Evolutionary conservation across 306 rosid genomes (phyloP).

Genomic region (Cucurbita pepo): DNA sequence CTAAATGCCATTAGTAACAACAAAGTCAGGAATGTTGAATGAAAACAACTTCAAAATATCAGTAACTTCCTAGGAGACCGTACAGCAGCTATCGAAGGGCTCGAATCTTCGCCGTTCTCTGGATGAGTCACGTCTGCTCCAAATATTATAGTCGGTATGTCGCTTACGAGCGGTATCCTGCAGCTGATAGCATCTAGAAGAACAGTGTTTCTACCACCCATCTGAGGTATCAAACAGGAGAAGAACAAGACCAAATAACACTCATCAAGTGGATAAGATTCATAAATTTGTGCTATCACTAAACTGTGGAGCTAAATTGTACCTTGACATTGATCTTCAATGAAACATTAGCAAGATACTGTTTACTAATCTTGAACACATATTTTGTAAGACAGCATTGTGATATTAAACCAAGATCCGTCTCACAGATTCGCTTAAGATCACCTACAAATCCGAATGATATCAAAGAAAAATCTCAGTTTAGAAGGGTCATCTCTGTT

Average conservation of each 20-base stretch:
- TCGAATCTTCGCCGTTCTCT: slow-evolving; percentile 85
- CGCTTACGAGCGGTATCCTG: slow-evolving; percentile 85
- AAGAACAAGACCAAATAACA: neutral
- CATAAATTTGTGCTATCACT: neutral
- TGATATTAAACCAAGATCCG: slow-evolving; percentile 78
- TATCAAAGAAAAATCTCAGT: neutral
- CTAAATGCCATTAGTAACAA: slow-evolving; percentile 14
- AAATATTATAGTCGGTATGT: slow-evolving; percentile 81
- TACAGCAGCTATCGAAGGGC: slow-evolving; percentile 95
- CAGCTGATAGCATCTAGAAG: slow-evolving; percentile 89
- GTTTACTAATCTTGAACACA: slow-evolving; percentile 78
- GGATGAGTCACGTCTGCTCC: slow-evolving; percentile 97
- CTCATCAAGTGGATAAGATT: neutral
- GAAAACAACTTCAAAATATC: neutral
- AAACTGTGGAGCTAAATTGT: slow-evolving; percentile 4
- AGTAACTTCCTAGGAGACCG: neutral
- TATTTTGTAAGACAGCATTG: slow-evolving; percentile 92
- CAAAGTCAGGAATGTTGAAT: neutral
- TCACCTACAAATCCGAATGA: slow-evolving; percentile 46
- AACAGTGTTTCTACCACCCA: slow-evolving; percentile 96
- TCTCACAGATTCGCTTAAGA: slow-evolving; percentile 84
- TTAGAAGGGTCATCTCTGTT: neutral
- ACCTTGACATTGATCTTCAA: slow-evolving; percentile 95
- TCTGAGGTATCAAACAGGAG: slow-evolving; percentile 26
- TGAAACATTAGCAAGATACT: slow-evolving; percentile 83